Evolutionary conservation across 805 yeast species (phyloP), one percentile per base, ranked within the genome.

Genomic region (Ogataea chonburiensis): DNA sequence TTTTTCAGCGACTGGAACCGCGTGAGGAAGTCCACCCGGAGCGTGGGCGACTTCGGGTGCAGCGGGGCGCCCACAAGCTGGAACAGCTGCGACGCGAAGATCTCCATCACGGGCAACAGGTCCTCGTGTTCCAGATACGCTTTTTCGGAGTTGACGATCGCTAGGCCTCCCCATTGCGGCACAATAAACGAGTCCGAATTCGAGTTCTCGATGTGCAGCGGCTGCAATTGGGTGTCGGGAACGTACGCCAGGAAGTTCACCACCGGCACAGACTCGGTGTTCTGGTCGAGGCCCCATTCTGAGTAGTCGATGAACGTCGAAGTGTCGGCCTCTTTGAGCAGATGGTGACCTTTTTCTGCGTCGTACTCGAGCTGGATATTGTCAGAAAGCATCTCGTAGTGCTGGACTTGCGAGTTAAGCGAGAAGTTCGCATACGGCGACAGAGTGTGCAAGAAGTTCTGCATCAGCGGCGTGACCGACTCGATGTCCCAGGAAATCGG

Each of bases 151-250:
- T 81, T 69, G 56, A 64, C 53, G 45, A 81, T 64, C 52, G 65
- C 59, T 38, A 86, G 75, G 44, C 96, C 96, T 8, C 93, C 94
- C 86, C 95, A 89, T 60, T 85, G 95, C 6, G 96, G 95, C 15
- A 91, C 76, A 29, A 84, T 59, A 53, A 82, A 88, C 37, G 80
- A 77, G 56, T 73, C 81, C 30, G 78, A 64, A 27, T 44, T 45
- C 0, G 52, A 69, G 38, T 70, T 61, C 28, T 64, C 73, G 31
- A 82, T 74, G 5, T 42, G 47, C 50, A 77, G 66, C 15, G 77
- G 86, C 40, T 66, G 58, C 17, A 61, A 64, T 17, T 66, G 62
- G 24, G 60, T 51, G 5, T 71, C 65, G 3, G 94, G 88, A 35
- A 79, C 71, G 50, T 79, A 86, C 1, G 81, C 60, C 13, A 85